Conservation (phyloP, 345 rosid genomes). For the Anacardium occidentale region DNA sequence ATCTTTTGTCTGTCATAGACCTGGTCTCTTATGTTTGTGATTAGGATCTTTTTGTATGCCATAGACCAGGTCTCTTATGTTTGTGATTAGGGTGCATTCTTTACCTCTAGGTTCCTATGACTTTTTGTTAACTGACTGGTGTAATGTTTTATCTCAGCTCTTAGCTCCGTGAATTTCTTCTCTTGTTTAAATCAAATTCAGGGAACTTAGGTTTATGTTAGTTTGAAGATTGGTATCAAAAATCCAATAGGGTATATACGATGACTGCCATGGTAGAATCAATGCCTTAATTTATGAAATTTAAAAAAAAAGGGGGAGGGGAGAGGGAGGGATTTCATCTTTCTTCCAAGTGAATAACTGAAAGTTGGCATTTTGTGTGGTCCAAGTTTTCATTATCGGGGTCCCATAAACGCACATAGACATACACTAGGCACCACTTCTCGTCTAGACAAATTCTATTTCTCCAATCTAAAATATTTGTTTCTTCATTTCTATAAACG, state of each 20-base stretch:
- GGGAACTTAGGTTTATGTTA: no score
- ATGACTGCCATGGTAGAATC: no score
- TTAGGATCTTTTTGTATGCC: no score
- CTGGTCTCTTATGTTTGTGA: background rate
- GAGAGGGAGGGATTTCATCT: no score
- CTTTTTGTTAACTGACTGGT: background rate
- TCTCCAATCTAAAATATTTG: background rate
- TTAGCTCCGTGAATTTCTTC: background rate
- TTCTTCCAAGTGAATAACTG: no score
- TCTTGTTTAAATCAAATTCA: background rate
- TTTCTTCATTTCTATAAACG: background rate
- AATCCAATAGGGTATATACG: no score
- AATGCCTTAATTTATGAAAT: no score
- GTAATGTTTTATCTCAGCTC: background rate
- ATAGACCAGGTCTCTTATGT: slow-evolving; percentile 10
- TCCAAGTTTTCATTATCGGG: background rate
- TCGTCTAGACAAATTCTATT: background rate
- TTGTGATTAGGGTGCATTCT: slow-evolving; percentile 1
- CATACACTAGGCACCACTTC: background rate
- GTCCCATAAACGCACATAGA: background rate
- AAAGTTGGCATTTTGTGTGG: no score
- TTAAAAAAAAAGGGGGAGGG: no score
- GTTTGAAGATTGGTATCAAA: no score
- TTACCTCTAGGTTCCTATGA: slow-evolving; percentile 6
- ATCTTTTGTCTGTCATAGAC: background rate